Percentiles rank a stretch among this genome's conserved stretches.
phyloP scores from a whole-genome alignment of 768 basidiomycete species.

The Gloeostereum incarnatum region DNA sequence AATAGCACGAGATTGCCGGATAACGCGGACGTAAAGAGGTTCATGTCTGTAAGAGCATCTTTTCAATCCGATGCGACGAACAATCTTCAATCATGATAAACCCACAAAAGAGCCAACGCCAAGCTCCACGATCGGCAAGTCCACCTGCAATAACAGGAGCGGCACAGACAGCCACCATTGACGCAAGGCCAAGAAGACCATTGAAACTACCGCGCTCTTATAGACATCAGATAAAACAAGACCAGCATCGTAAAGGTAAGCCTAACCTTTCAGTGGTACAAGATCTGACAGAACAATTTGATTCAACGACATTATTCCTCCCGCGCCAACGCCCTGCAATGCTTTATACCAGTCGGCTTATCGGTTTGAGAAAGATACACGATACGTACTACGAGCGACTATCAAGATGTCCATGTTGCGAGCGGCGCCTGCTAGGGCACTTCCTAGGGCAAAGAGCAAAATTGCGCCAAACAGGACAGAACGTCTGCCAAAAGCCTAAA shows the following conservation, averaged over 20 bases:
- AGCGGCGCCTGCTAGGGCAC: slow-evolving; percentile 29
- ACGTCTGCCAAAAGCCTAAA: too few species aligned
- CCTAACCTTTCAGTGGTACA: slow-evolving; percentile 1
- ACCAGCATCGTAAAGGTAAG: too few species aligned
- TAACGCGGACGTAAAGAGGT: not conserved
- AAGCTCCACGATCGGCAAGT: not conserved
- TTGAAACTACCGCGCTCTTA: too few species aligned
- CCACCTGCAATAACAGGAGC: not conserved
- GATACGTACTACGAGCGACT: too few species aligned
- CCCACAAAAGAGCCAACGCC: slow-evolving; percentile 1
- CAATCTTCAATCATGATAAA: too few species aligned
- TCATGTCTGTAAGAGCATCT: not conserved
- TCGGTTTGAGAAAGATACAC: too few species aligned
- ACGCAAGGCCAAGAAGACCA: too few species aligned
- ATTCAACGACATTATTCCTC: not conserved
- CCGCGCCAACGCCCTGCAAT: not conserved
- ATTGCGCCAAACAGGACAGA: slow-evolving; percentile 20
- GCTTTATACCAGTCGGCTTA: too few species aligned
- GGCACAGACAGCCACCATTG: too few species aligned
- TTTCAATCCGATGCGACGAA: too few species aligned
- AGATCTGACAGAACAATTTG: slow-evolving; percentile 1
- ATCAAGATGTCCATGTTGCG: slow-evolving; percentile 30
- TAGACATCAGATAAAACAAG: too few species aligned
- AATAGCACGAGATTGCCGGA: not conserved
- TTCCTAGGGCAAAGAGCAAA: slow-evolving; percentile 28